These are phyloP conservation scores for Ormosia semicastrata DNA, from an alignment of 306 rosid species.

Conservation along the genomic window DNA sequence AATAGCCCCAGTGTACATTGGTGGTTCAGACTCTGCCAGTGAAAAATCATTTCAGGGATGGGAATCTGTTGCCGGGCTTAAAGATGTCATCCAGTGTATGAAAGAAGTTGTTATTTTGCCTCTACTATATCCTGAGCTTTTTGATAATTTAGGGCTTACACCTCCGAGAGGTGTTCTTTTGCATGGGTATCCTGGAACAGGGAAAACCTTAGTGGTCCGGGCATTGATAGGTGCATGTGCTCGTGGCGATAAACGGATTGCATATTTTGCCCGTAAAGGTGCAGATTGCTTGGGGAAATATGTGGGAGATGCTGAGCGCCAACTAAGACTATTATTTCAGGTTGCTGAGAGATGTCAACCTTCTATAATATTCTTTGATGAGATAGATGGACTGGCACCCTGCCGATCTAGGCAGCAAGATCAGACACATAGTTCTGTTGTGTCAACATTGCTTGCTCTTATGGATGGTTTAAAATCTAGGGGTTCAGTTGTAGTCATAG, in stretches of 20 bases:
- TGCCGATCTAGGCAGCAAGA: slow-evolving; percentile 89
- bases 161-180: slow-evolving; percentile 98
- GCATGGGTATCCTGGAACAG: slow-evolving; percentile 99
- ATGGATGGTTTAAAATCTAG: slow-evolving; percentile 95
- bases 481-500: slow-evolving; percentile 96
- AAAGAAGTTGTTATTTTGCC: slow-evolving; percentile 97
- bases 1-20: slow-evolving; percentile 93
- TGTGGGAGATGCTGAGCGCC: slow-evolving; percentile 99
- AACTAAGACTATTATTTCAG: slow-evolving; percentile 90
- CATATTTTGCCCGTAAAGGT: slow-evolving; percentile 98
- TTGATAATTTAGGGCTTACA: slow-evolving; percentile 77
- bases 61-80: slow-evolving; percentile 99
- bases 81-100: slow-evolving; percentile 92
- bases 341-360: slow-evolving; percentile 99
- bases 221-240: slow-evolving; percentile 98
- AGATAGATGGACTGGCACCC: slow-evolving; percentile 99
- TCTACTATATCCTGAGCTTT: slow-evolving; percentile 87
- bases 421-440: slow-evolving; percentile 98
- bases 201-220: slow-evolving; percentile 92
- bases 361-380: slow-evolving; percentile 96
- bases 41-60: slow-evolving; percentile 82
- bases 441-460: slow-evolving; percentile 95
- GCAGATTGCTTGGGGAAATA: slow-evolving; percentile 99
- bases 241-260: slow-evolving; percentile 83
- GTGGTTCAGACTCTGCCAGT: slow-evolving; percentile 68